These are phyloP conservation scores for Oryza brachyantha DNA, from an alignment of 176 grass and related monocot genomes.

Conservation along the genomic window DNA sequence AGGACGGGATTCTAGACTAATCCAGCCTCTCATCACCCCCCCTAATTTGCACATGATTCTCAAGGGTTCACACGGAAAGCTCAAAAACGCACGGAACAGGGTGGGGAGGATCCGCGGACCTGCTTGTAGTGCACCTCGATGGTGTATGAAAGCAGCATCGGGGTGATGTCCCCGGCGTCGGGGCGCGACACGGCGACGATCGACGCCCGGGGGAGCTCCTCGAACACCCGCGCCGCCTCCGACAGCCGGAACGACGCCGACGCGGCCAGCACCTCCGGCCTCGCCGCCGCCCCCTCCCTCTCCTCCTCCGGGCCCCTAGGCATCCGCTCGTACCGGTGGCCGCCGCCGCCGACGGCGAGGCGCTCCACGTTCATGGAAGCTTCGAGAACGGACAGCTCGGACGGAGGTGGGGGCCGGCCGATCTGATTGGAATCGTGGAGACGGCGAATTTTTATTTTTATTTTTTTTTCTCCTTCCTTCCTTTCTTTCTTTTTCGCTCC, in stretches of 20 bases:
- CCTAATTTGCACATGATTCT: neutral
- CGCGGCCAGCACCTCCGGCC: slow-evolving; percentile 53
- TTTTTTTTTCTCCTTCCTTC: neutral
- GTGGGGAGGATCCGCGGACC: slow-evolving; percentile 39
- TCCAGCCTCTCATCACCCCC: neutral
- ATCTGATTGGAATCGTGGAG: neutral
- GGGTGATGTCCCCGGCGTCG: slow-evolving; percentile 90
- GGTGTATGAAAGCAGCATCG: slow-evolving; percentile 88
- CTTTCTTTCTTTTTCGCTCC: neutral
- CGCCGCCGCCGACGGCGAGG: slow-evolving; percentile 19
- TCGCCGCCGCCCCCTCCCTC: neutral
- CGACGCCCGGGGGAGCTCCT: slow-evolving; percentile 66
- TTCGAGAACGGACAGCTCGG: slow-evolving; percentile 15
- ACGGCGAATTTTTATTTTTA: neutral
- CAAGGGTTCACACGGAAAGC: neutral
- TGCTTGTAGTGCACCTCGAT: slow-evolving; percentile 95
- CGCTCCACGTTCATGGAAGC: slow-evolving; percentile 53
- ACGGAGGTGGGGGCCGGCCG: slow-evolving; percentile 22
- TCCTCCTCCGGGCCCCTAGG: slow-evolving; percentile 30
- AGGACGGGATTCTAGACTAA: neutral
- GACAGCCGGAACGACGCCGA: slow-evolving; percentile 61
- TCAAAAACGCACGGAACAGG: neutral
- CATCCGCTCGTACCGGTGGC: slow-evolving; percentile 54
- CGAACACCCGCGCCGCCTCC: slow-evolving; percentile 61
- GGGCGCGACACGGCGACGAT: slow-evolving; percentile 78